Conservation (phyloP, 148 eudicot genomes). For the Vaccinium corymbosum region DNA sequence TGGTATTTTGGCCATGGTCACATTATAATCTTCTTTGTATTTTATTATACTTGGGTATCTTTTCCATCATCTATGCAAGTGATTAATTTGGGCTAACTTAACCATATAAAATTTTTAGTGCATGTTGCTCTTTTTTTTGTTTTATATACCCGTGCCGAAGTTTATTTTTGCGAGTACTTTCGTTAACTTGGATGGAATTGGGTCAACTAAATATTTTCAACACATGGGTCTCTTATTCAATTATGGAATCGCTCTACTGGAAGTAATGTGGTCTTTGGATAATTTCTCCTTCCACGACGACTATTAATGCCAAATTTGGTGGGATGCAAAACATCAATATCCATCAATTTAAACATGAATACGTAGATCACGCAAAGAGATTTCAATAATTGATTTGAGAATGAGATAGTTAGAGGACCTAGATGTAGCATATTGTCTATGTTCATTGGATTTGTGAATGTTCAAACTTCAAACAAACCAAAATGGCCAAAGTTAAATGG, state of each 20-base stretch:
- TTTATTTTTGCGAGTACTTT: not conserved
- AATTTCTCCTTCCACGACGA: not conserved
- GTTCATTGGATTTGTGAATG: not conserved
- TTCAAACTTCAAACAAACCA: not conserved
- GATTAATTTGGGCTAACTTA: too few relatives aligned
- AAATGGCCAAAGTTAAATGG: not conserved
- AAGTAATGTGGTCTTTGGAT: not conserved
- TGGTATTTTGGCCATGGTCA: too few relatives aligned
- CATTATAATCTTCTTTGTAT: too few relatives aligned
- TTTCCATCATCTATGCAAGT: too few relatives aligned
- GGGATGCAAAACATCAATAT: not conserved
- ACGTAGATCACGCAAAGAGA: not conserved
- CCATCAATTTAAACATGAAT: not conserved
- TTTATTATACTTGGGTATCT: too few relatives aligned
- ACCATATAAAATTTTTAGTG: not conserved
- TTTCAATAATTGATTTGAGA: not conserved
- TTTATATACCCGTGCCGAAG: too few relatives aligned
- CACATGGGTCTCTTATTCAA: not conserved
- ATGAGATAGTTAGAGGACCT: not conserved
- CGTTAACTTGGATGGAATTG: not conserved
- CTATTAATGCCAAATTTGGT: not conserved
- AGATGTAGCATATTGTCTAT: not conserved
- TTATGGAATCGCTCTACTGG: not conserved
- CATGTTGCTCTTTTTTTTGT: not conserved
- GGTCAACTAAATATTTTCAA: not conserved